Percentiles rank a stretch among this genome's conserved stretches.
Evolutionary conservation across 2,329 filamentous ascomycete genomes (phyloP).

Genomic region (Pleurostoma richardsiae): DNA sequence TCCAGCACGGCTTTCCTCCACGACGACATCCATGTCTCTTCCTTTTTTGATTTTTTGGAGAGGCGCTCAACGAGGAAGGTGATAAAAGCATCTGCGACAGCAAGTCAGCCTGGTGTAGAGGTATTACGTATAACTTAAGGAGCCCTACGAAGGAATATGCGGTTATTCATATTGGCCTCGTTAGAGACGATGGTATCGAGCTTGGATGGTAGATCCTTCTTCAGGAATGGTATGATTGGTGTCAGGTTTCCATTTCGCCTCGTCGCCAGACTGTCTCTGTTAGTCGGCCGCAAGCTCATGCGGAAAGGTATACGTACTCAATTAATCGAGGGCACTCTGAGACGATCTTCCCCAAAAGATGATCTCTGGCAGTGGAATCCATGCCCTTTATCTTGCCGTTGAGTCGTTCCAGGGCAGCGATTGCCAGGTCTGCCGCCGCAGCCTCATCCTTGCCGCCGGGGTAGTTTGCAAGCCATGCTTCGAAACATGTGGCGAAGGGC

Average conservation of each 20-base stretch:
- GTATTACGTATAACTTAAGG: neutral
- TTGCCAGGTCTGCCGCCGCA: constrained; percentile 16
- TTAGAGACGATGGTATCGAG: neutral
- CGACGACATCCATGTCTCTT: too few species aligned
- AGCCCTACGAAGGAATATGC: constrained; percentile 12
- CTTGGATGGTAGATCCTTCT: too few species aligned
- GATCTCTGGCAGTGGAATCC: neutral
- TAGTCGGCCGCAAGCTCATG: neutral
- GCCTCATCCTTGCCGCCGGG: constrained; percentile 15
- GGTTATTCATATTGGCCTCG: constrained; percentile 7
- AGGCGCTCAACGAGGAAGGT: too few species aligned
- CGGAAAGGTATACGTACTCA: neutral
- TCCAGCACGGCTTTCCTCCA: neutral
- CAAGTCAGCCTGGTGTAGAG: neutral
- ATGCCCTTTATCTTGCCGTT: neutral
- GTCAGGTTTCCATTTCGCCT: neutral
- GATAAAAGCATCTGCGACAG: too few species aligned
- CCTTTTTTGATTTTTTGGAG: too few species aligned
- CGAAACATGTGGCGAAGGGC: constrained; percentile 3
- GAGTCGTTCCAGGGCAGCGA: constrained; percentile 18
- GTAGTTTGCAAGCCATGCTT: constrained; percentile 20
- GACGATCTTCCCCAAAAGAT: neutral
- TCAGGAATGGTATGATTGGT: too few species aligned
- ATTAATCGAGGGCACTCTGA: neutral
- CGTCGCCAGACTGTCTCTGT: neutral